Base-by-base conservation (phyloP, 768 basidiomycete species). In the Trametes villosa region DNA sequence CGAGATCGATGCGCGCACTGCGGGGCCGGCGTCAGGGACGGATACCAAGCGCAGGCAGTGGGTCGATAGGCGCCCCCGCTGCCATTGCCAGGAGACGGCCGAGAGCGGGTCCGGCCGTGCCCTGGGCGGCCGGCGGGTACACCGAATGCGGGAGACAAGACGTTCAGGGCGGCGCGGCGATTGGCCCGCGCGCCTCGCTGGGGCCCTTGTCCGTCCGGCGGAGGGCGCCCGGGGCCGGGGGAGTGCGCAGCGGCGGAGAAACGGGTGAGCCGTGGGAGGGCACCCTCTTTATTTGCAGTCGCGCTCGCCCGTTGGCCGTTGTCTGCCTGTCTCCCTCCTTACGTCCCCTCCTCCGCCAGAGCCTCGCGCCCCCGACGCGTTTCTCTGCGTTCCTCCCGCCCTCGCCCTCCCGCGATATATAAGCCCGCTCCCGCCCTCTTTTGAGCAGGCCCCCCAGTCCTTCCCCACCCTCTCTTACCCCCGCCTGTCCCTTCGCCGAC, bases 401-500 rank as follows among this genome's bases (percentile, higher is more conserved):
- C 29, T 34, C 27, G 26, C 45, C 47, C 63, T 58, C 38, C 41
- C 9, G 38, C 38, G 15, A 22, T 56, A 56, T 48, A 56, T 60
- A 49, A 45, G 33, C 63, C 59, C 56, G 30, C 60, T 36, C 55
- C 65, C 62, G 57, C 63, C 63, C 51, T 57, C 53, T 54, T 42
- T 57, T 27, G 52, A 53, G 60, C 54, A 50, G 41, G 54, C 44
- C 60, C 55, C 33, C 47, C 60, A 57, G 54, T 62, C 60, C 54
- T 63, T 65, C 57, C 52, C 42, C 55, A 56, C 55, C 54, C 48
- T 40, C 55, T 40, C 53, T 62, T 58, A 24, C 55, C 34, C 48
- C 53, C 50, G 45, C 58, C 60, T 33, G 60, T 60, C 31, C 27
- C 49, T 65, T 46, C 69, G 66, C 70, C 68, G 62, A 59, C 66